A percentile compares a stretch with the other conserved stretches of the same genome.
Conservation (phyloP, 257 asterid genomes). For the Fraxinus pennsylvanica region DNA sequence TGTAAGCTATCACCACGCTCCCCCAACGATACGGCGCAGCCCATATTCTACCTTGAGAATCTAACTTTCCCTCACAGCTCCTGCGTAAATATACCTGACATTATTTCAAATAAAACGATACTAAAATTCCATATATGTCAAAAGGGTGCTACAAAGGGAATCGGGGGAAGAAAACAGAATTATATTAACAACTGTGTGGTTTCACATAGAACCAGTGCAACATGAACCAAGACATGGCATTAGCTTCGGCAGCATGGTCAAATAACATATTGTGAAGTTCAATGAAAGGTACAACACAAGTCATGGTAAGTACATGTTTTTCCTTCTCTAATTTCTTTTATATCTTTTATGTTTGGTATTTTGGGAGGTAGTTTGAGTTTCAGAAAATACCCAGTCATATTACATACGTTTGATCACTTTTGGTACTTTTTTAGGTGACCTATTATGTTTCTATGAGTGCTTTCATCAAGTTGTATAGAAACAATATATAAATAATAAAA, state of each 20-base stretch:
- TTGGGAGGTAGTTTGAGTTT: neutral
- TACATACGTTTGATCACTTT: neutral
- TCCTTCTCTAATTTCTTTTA: neutral
- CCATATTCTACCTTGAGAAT: conserved; percentile 75
- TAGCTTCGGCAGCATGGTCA: neutral
- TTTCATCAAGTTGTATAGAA: neutral
- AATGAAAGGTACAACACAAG: neutral
- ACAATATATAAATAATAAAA: neutral
- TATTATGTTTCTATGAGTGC: neutral
- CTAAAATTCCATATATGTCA: conserved; percentile 31
- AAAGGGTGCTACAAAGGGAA: conserved; percentile 20
- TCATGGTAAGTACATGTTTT: conserved; percentile 2
- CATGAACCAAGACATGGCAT: conserved; percentile 3
- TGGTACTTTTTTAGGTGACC: neutral
- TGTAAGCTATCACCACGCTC: conserved; percentile 89
- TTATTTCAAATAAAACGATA: conserved; percentile 48
- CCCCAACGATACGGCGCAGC: conserved; percentile 98
- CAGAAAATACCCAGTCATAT: neutral
- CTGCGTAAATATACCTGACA: conserved; percentile 98
- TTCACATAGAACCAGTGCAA: conserved; percentile 8
- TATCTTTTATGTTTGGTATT: neutral
- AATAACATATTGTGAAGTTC: conserved; percentile 4
- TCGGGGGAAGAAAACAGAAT: neutral
- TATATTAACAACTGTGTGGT: neutral
- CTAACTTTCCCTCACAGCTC: conserved; percentile 74